Evolutionary conservation across 306 rosid species (phyloP), one percentile per base, ranked within the genome.

Genomic region (Castanospermum australe): DNA sequence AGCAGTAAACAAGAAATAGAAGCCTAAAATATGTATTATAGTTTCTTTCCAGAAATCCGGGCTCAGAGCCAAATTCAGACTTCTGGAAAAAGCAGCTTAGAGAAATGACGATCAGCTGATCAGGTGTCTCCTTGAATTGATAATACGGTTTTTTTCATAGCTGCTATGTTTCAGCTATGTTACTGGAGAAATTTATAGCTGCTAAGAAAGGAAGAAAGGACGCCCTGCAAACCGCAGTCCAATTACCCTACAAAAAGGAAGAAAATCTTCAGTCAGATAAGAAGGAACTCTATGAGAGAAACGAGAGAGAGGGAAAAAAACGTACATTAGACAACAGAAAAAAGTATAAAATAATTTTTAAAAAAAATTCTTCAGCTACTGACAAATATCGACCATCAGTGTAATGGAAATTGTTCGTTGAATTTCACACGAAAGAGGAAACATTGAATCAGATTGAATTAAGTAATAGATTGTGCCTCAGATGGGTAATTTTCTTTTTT

Each of bases 191-290:
- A 2, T 33, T 30, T 22, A 45, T 20, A 65, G 64, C 44, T 30
- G 41, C 48, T 38, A 35, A 67, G 18, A 22, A 69, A 51, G 47
- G 54, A 50, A 52, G 39, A 67, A 70, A 36, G 22, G 6, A 61
- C 39, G 56, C 47, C 50, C 74, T n/a, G 83, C 66, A 50, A 82
- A 68, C 33, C 38, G 11, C 22, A 79, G 14, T 59, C 73, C 81
- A 59, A 68, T 73, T 17, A 55, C 73, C 87, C 89, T 87, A 83
- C 89, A 85, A 83, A 85, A 45, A 32, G 7, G 44, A 71, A 67
- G 5, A 67, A 45, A 30, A 73, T 2, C 32, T 8, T 61, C 41
- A 48, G 78, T 70, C 62, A 76, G 39, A 81, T 68, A 52, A 73
- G 36, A 73, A 52, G 55, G 10, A 62, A 86, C 38, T 57, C 81